A percentile compares a stretch with the other conserved stretches of the same genome.
These are phyloP conservation scores for Pestalotiopsis sp. DNA, from an alignment of 2,329 filamentous ascomycete genomes.

Conservation along the genomic window DNA sequence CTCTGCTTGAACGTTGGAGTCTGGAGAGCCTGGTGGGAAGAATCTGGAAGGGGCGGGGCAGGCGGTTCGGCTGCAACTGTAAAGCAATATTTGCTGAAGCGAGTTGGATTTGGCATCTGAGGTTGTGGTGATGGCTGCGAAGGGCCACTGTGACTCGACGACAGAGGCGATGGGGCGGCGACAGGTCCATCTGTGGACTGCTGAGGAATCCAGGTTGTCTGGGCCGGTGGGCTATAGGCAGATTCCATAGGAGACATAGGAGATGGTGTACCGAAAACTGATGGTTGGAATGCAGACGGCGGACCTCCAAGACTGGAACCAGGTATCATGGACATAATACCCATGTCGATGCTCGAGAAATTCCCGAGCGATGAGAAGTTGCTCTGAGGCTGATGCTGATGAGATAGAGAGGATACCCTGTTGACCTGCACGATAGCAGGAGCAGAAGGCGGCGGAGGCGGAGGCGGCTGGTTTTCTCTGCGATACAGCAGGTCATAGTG, in stretches of 20 bases:
- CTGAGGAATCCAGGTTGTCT: slow-evolving; percentile 39
- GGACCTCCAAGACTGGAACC: slow-evolving; percentile 34
- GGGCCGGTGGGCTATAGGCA: slow-evolving; percentile 36
- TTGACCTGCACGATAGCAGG: slow-evolving; percentile 53
- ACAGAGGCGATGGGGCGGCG: slow-evolving; percentile 22
- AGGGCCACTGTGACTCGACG: slow-evolving; percentile 23
- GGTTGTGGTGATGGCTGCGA: slow-evolving; percentile 35
- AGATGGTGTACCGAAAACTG: slow-evolving; percentile 32
- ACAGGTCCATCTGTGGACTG: slow-evolving; percentile 33
- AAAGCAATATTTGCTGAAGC: slow-evolving; percentile 60
- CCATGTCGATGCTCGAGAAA: slow-evolving; percentile 46
- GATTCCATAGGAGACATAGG: slow-evolving; percentile 37
- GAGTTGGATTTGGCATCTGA: slow-evolving; percentile 31
- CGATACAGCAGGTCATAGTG: slow-evolving; percentile 94
- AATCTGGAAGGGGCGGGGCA: slow-evolving; percentile 38
- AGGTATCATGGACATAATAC: slow-evolving; percentile 49
- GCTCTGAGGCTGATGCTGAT: slow-evolving; percentile 46
- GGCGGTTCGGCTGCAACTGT: slow-evolving; percentile 37
- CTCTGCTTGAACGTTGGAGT: slow-evolving; percentile 68
- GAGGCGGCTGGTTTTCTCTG: slow-evolving; percentile 29
- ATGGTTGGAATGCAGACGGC: slow-evolving; percentile 31
- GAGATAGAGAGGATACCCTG: slow-evolving; percentile 49
- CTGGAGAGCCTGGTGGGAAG: slow-evolving; percentile 41
- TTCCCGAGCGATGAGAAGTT: slow-evolving; percentile 40
- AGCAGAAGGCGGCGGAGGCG: slow-evolving; percentile 29